Evolutionary conservation across 371 early-diverging fungal genomes (phyloP), one percentile per base, ranked within the genome.

Genomic region (Lichtheimia corymbifera): DNA sequence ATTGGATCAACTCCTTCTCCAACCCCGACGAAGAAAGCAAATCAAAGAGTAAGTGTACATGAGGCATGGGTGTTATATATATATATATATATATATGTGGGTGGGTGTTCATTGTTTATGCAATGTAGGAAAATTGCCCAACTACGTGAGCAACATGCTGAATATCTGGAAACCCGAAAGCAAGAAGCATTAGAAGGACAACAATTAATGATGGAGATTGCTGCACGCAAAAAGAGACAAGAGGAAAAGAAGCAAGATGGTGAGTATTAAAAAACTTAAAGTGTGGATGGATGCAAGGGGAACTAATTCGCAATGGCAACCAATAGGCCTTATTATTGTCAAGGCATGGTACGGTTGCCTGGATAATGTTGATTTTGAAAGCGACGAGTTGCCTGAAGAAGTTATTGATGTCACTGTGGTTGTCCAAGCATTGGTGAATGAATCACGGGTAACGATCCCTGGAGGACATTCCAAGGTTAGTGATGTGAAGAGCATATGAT

Each of bases 331-430:
- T 51, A 85, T 96, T 17, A 90, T 98, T 65, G 75, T 95, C 25
- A 80, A 85, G 53, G 98, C 97, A 14, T 67, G 85, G 50, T 98
- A 97, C 66, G 98, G 98, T 54, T 84, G 90, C 66, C 50, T 70
- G 45, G 65, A 72, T 47, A 65, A 72, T 12, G 65, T 64, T 40
- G 57, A 65, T 25, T 74, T 67, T 9, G 61, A 61, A 18, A 62
- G 52, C 7, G 66, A 63, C 0, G 51, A 63, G n/a, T 62, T 62
- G 11, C 24, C 57, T 17, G 72, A 74, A 50, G 75, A 72, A 22
- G 79, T 83, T 25, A 83, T 92, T 44, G 96, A 98, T 74, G 98
- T 96, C 4, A 93, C 92, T 4, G 72, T 90, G 25, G 85, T 94
- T 3, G 76, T 98, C 20, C 95, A 94, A 64, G 83, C 89, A 4